Base-by-base conservation (phyloP, 2,329 filamentous ascomycete genomes). In the Bipolaris cookei region DNA sequence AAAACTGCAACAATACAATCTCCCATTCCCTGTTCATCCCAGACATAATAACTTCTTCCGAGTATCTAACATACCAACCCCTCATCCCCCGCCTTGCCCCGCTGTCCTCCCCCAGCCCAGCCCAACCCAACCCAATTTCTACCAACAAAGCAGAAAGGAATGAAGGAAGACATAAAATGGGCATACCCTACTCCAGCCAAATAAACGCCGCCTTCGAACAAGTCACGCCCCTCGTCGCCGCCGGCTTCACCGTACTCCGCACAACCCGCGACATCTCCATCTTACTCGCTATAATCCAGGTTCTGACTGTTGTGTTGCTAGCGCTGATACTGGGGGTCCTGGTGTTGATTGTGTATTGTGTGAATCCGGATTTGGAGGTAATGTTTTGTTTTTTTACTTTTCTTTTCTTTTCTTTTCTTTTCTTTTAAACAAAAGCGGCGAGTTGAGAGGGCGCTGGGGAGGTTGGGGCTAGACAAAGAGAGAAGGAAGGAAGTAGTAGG, bases 121-220 rank as follows among this genome's bases (percentile, higher is more conserved):
- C 21, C 3, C 21, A 21, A 2, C 23, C 23, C 5, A 4, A 6
- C 23, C 5, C 6, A n/a, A n/a, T 6, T 6, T 21, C 21, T 20
- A 39, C 20, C 11, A 23, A 41, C 2, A 18, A 30, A 6, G 16
- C 28, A 32, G 16, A 6, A 34, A 42, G n/a, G n/a, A 41, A 18
- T 16, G 16, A 25, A 23, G 11, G 2, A 2, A 2, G 13, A 30
- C 2, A 13, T 4, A 20, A 54, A 41, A 83, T 83, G 81, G 81
- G 82, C 11, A 79, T 84, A 49, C 82, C 82, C 1, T 84, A 83
- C 71, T 82, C 79, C 13, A 79, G 78, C 63, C 76, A 83, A 59
- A 83, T 83, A 62, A 79, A 82, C 64, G 72, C 78, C 2, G 82
- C 81, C 35, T 83, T 84, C 67, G 78, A 81, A 57, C 80, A 83